phyloP scores from a whole-genome alignment of 2,329 filamentous ascomycete species.

The Phoma sp. region DNA sequence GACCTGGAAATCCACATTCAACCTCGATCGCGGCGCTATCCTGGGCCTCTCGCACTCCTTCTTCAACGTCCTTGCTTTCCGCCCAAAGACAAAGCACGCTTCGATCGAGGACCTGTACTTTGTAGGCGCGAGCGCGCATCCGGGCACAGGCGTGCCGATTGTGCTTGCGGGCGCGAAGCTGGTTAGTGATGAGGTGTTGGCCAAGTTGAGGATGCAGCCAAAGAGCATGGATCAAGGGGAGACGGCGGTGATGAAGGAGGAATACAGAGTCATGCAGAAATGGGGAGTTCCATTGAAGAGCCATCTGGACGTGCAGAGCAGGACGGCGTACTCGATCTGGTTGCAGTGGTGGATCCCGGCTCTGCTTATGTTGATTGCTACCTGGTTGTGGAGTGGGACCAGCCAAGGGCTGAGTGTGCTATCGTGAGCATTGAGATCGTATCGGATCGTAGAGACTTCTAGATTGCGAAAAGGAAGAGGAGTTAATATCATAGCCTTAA shows the following conservation, averaged over 20 bases:
- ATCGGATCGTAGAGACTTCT: neutral
- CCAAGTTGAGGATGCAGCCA: conserved; percentile 35
- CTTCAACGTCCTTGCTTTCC: conserved; percentile 74
- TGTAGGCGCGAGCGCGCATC: conserved; percentile 77
- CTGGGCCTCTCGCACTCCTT: conserved; percentile 75
- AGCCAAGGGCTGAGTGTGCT: conserved; percentile 4
- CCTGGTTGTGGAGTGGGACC: conserved; percentile 12
- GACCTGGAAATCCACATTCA: conserved; percentile 72
- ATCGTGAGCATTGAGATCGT: neutral
- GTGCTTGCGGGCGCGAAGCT: conserved; percentile 73
- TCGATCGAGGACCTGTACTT: conserved; percentile 67
- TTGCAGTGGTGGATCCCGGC: conserved; percentile 16
- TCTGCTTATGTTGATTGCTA: conserved; percentile 5
- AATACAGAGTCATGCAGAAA: conserved; percentile 14
- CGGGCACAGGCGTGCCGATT: conserved; percentile 77
- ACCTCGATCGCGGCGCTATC: conserved; percentile 77
- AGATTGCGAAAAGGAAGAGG: conserved; percentile 14
- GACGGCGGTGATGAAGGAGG: conserved; percentile 9
- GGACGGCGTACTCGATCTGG: conserved; percentile 17
- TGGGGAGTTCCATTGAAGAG: conserved; percentile 9
- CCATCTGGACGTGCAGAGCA: conserved; percentile 13
- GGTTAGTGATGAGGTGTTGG: conserved; percentile 60
- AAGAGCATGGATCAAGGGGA: conserved; percentile 18
- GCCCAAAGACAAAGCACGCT: conserved; percentile 63
- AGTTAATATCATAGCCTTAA: neutral